Base-by-base conservation (phyloP, 2,329 filamentous ascomycete genomes). In the Fusarium dlaminii region DNA sequence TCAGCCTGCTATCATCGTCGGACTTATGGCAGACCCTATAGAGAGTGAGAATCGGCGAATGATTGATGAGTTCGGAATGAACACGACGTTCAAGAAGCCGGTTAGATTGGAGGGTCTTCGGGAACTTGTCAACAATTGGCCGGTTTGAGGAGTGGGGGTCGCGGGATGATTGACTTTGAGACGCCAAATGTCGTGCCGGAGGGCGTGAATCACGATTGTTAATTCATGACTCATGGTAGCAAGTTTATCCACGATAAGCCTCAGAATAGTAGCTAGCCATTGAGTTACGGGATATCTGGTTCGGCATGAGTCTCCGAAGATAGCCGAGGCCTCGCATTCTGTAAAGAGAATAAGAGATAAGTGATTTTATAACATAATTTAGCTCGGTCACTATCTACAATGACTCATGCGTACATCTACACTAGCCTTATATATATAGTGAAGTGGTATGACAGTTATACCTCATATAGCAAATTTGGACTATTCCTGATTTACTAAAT, bases 391-490 rank as follows among this genome's bases (percentile, higher is more conserved):
- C 36, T 56, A 56, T 42, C 52, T n/a, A 24, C 27, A 30, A 56
- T 56, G 52, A 56, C 11, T 56, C 36, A 56, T 10, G 2, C 36
- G 5, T 2, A 10, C 20, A 30, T 8, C 0, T 15, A 42, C 8
- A 15, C 20, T 6, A 30, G 10, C 27, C 10, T 30, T 8, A n/a
- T n/a, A 30, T 14, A 34, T 29, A 52, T 24, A 30, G 2, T 3
- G 22, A 30, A 2, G 5, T 5, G 4, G 10, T 22, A 8, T 2
- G 6, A 11, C 3, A 6, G 5, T 11, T 3, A 4, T 8, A 10
- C 4, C 8, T 3, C 6, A 5, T 0, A 8, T 8, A 4, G 1
- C 1, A 13, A 39, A 4, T n/a, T 8, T 4, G 11, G 18, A 24
- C 8, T 8, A 6, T 30, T 20, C 1, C 4, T 2, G 0, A 56